These are phyloP conservation scores for Ceratocystis destructans DNA, from an alignment of 2,329 filamentous ascomycete genomes.

Conservation along the genomic window DNA sequence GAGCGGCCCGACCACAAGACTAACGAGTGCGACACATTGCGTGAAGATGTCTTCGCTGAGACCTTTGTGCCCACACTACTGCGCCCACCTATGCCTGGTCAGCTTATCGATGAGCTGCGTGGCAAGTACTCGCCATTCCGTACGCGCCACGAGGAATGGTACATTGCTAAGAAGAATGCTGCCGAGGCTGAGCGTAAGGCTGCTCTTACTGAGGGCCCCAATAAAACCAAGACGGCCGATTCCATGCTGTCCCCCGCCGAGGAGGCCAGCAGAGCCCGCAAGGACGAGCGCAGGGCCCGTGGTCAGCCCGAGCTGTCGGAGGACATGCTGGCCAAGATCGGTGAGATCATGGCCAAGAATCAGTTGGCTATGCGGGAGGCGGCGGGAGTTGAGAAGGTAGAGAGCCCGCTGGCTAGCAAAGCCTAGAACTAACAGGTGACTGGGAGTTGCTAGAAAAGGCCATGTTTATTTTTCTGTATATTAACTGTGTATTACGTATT, in stretches of 20 bases:
- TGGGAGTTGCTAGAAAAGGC: background rate
- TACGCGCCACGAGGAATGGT: slow-evolving; percentile 64
- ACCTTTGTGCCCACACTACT: slow-evolving; percentile 70
- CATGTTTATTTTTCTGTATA: slow-evolving; percentile 9
- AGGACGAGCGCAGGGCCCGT: slow-evolving; percentile 36
- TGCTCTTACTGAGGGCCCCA: slow-evolving; percentile 20
- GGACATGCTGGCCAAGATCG: slow-evolving; percentile 49
- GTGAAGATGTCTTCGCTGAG: slow-evolving; percentile 57
- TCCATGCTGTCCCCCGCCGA: slow-evolving; percentile 43
- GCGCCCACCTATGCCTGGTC: slow-evolving; percentile 60
- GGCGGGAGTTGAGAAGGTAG: slow-evolving; percentile 11
- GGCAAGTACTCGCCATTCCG: slow-evolving; percentile 72
- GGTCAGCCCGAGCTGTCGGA: slow-evolving; percentile 43
- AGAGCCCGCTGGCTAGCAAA: slow-evolving; percentile 13
- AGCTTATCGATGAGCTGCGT: slow-evolving; percentile 73
- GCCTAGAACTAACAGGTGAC: background rate
- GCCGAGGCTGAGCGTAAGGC: slow-evolving; percentile 38
- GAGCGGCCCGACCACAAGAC: slow-evolving; percentile 39
- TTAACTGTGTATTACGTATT: slow-evolving; percentile 15
- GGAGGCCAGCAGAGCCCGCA: slow-evolving; percentile 44
- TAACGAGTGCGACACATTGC: slow-evolving; percentile 54
- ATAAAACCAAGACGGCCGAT: slow-evolving; percentile 22
- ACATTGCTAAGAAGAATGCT: slow-evolving; percentile 48
- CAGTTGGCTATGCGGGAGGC: slow-evolving; percentile 26
- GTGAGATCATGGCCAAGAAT: slow-evolving; percentile 45